A percentile compares a stretch with the other conserved stretches of the same genome.
These are phyloP conservation scores for Nothophaeocryptopus gaeumannii DNA, from an alignment of 2,329 filamentous ascomycete genomes.

Conservation along the genomic window DNA sequence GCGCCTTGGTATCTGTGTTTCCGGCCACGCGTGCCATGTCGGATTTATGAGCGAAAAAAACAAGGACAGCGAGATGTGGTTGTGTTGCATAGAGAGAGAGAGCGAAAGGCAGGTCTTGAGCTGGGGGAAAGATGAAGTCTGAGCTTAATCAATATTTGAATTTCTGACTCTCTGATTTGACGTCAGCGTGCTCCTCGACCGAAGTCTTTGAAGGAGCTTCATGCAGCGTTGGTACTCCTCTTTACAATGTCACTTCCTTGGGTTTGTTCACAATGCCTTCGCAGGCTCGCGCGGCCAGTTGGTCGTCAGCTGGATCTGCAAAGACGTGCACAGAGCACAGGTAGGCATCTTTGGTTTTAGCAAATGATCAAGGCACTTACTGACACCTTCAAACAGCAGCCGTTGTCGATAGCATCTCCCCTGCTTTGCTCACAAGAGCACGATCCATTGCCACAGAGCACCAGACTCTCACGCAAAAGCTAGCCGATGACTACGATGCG, in stretches of 20 bases:
- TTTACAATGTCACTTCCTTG: constrained; percentile 17
- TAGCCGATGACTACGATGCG: constrained; percentile 56
- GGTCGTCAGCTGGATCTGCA: neutral
- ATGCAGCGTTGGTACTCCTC: neutral
- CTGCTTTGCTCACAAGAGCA: constrained; percentile 55
- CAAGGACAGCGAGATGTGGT: no score
- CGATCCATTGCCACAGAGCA: constrained; percentile 56
- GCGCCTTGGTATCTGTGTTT: no score
- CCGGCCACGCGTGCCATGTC: no score
- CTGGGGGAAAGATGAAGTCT: no score
- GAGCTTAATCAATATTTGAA: no score
- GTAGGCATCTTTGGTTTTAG: neutral
- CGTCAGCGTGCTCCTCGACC: no score
- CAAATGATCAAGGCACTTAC: no score
- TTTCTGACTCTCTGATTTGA: no score
- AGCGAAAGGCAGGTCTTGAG: no score
- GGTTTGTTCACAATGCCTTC: constrained; percentile 25
- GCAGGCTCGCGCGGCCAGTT: constrained; percentile 11
- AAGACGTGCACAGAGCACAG: constrained; percentile 6
- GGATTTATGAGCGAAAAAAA: no score
- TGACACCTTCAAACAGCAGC: constrained; percentile 8
- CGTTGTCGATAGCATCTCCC: constrained; percentile 44
- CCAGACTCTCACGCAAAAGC: constrained; percentile 49
- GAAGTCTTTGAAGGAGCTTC: neutral
- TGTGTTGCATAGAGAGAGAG: no score